A percentile compares a stretch with the other conserved stretches of the same genome.
Conservation (phyloP, 768 basidiomycete genomes). For the Xerocomus spinulosus region DNA sequence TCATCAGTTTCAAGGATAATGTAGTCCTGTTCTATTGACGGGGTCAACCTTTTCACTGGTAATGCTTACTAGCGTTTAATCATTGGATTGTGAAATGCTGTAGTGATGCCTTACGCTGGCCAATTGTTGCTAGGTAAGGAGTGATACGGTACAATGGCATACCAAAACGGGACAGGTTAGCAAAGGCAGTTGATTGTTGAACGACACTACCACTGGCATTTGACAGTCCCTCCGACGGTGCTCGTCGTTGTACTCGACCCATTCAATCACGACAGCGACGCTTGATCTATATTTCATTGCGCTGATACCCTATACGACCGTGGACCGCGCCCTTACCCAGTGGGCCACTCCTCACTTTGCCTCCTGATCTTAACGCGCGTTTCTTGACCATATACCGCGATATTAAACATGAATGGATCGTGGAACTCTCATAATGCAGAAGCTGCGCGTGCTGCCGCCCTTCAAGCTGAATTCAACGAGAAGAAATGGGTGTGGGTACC, state of each 20-base stretch:
- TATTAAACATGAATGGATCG: slow-evolving; percentile 42
- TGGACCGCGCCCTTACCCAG: neutral
- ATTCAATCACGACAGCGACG: slow-evolving; percentile 3
- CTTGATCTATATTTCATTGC: neutral
- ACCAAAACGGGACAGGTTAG: neutral
- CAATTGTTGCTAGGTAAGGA: neutral
- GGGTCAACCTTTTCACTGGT: too few species aligned
- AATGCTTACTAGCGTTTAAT: too few species aligned
- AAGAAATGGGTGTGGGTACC: slow-evolving; percentile 99
- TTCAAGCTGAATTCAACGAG: slow-evolving; percentile 95
- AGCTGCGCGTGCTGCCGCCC: slow-evolving; percentile 77
- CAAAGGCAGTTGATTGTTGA: neutral
- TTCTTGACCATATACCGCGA: slow-evolving; percentile 1
- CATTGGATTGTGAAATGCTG: too few species aligned
- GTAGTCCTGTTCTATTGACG: too few species aligned
- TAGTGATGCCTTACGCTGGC: too few species aligned
- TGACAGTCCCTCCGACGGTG: neutral
- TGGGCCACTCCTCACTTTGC: neutral
- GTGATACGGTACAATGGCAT: neutral
- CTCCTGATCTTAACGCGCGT: slow-evolving; percentile 11
- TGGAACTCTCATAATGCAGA: slow-evolving; percentile 55
- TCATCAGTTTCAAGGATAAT: too few species aligned
- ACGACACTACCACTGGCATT: neutral
- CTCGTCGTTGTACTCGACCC: neutral
- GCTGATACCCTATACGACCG: slow-evolving; percentile 8